phyloP scores from a whole-genome alignment of 352 stramenopile species.

The Phytopythium ostracodes region DNA sequence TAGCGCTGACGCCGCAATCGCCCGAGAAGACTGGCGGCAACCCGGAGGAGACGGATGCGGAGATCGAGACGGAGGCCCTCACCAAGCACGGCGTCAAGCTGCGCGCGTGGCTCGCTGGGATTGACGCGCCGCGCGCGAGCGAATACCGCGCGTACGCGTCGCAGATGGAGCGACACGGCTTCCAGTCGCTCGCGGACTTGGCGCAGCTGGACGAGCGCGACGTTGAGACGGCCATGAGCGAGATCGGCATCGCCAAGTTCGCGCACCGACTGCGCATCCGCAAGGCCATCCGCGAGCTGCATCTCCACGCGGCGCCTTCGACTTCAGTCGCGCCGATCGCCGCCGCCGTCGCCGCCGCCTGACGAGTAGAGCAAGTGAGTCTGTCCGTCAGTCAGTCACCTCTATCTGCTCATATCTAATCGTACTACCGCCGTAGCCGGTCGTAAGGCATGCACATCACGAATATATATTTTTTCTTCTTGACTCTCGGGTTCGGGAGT shows the following conservation, averaged over 20 bases:
- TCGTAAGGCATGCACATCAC: not conserved
- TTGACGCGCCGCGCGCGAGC: constrained; percentile 36
- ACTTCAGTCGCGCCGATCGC: not conserved
- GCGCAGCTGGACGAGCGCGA: constrained; percentile 60
- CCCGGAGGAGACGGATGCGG: constrained; percentile 19
- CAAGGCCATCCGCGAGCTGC: constrained; percentile 62
- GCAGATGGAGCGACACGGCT: constrained; percentile 64
- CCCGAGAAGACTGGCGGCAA: constrained; percentile 35
- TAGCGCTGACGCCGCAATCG: constrained; percentile 23
- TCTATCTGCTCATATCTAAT: not conserved
- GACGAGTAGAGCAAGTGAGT: not conserved
- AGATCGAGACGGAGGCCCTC: constrained; percentile 18
- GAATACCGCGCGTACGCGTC: constrained; percentile 61
- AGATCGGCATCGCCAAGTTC: constrained; percentile 75
- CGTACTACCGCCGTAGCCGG: not conserved
- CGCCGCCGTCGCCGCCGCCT: not conserved
- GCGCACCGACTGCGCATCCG: constrained; percentile 61
- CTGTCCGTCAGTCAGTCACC: not conserved
- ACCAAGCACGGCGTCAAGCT: constrained; percentile 22
- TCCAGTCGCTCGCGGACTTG: constrained; percentile 49
- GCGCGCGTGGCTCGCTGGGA: constrained; percentile 46
- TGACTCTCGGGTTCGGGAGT: not conserved
- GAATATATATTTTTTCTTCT: not conserved
- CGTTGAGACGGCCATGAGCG: constrained; percentile 71
- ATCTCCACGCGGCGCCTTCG: constrained; percentile 18